Conservation (phyloP, 1,139 yeast species). For the Kodamaea plutei region DNA sequence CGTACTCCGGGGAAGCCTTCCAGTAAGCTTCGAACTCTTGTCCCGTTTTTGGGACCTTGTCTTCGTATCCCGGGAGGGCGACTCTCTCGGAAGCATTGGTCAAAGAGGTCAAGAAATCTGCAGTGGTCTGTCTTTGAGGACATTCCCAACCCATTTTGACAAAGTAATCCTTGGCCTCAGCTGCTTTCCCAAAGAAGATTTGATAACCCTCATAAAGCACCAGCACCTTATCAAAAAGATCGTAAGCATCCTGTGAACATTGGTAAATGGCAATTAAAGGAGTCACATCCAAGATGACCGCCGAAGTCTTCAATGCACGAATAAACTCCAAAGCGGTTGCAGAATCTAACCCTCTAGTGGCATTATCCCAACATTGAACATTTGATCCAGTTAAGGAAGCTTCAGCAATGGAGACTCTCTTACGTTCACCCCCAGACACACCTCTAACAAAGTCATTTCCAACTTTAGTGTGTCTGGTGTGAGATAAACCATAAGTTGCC, state of each 20-base stretch:
- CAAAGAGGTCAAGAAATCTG: constrained; percentile 55
- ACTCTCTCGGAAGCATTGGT: constrained; percentile 52
- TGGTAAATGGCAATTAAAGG: constrained; percentile 27
- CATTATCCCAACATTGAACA: constrained; percentile 24
- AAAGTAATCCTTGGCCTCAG: constrained; percentile 20
- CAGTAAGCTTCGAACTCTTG: constrained; percentile 65
- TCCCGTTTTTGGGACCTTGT: constrained; percentile 63
- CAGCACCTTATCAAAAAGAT: constrained; percentile 23
- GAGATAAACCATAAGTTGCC: constrained; percentile 20
- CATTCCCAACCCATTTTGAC: constrained; percentile 31
- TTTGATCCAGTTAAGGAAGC: constrained; percentile 18
- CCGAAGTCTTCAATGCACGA: constrained; percentile 25
- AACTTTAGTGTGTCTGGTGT: constrained; percentile 21
- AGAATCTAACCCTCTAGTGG: constrained; percentile 24
- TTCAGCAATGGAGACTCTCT: constrained; percentile 24
- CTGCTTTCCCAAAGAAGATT: constrained; percentile 21
- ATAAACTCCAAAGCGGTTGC: constrained; percentile 26
- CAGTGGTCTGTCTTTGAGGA: constrained; percentile 55
- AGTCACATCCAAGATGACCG: constrained; percentile 21
- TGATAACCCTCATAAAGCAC: constrained; percentile 26
- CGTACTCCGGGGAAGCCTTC: constrained; percentile 53
- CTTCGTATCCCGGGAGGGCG: constrained; percentile 49
- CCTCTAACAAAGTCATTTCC: constrained; percentile 24
- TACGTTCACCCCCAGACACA: constrained; percentile 25
- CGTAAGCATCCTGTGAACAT: constrained; percentile 29